phyloP scores from a whole-genome alignment of 768 basidiomycete species.

The Leucogyrophana mollusca region DNA sequence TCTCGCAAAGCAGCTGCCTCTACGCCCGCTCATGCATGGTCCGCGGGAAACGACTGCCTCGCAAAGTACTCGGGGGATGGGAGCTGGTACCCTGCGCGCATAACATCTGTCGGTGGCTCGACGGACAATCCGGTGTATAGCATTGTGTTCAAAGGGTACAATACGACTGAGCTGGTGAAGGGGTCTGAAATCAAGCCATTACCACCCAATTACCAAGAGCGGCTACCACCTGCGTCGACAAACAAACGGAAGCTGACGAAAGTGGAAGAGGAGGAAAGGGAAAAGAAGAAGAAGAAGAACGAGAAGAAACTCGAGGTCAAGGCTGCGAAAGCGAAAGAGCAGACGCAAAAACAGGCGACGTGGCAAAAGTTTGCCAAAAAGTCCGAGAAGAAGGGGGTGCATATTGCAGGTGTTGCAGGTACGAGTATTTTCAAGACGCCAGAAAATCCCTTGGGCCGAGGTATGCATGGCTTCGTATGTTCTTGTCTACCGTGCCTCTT shows the following conservation, averaged over 20 bases:
- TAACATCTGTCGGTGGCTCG: slow-evolving; percentile 81
- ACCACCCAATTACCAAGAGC: slow-evolving; percentile 53
- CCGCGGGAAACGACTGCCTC: slow-evolving; percentile 81
- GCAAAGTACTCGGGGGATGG: slow-evolving; percentile 86
- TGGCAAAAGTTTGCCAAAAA: slow-evolving; percentile 98
- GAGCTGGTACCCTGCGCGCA: slow-evolving; percentile 85
- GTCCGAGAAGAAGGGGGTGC: slow-evolving; percentile 87
- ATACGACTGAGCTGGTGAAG: slow-evolving; percentile 84
- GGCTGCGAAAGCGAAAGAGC: slow-evolving; percentile 87
- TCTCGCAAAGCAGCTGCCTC: slow-evolving; percentile 54
- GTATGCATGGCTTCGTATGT: slow-evolving; percentile 41
- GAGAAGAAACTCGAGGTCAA: slow-evolving; percentile 87
- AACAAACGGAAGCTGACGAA: slow-evolving; percentile 79
- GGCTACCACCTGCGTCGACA: slow-evolving; percentile 34
- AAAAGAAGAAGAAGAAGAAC: slow-evolving; percentile 91
- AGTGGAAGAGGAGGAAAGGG: slow-evolving; percentile 84
- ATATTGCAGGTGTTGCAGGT: slow-evolving; percentile 84
- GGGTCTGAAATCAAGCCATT: slow-evolving; percentile 67
- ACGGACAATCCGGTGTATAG: slow-evolving; percentile 82
- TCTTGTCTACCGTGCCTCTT: neutral
- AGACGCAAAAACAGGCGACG: slow-evolving; percentile 75
- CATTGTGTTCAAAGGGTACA: slow-evolving; percentile 90
- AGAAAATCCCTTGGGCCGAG: slow-evolving; percentile 85
- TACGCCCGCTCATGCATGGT: slow-evolving; percentile 58
- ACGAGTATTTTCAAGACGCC: slow-evolving; percentile 95